A percentile compares a stretch with the other conserved stretches of the same genome.
Conservation (phyloP, 116 monocot genomes). For the Trichopus zeylanicus region DNA sequence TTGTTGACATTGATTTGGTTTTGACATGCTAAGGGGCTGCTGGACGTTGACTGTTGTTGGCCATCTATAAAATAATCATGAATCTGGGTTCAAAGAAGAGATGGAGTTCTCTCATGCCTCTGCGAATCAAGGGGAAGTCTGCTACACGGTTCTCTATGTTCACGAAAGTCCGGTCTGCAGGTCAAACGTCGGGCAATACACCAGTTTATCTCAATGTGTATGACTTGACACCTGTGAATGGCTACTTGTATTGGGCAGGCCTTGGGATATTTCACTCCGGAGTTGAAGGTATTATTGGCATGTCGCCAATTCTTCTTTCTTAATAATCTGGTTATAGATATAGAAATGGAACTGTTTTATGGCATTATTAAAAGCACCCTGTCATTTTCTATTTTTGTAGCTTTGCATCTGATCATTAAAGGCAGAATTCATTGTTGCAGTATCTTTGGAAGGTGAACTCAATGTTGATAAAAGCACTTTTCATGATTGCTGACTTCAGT, state of each 20-base stretch:
- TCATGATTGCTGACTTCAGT: too few species aligned
- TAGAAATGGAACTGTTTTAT: background rate
- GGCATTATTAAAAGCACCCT: too few species aligned
- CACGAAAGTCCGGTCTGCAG: conserved; percentile 26
- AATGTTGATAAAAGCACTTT: too few species aligned
- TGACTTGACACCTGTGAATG: conserved; percentile 45
- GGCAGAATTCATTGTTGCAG: too few species aligned
- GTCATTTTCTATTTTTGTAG: too few species aligned
- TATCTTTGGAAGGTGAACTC: too few species aligned
- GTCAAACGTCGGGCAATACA: conserved; percentile 20
- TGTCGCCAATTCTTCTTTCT: background rate
- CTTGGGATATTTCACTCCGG: conserved; percentile 52
- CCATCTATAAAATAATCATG: conserved; percentile 8
- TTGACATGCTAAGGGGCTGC: background rate
- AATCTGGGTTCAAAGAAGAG: conserved; percentile 24
- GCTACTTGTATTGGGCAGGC: conserved; percentile 45
- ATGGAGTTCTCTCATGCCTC: conserved; percentile 22
- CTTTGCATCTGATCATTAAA: too few species aligned
- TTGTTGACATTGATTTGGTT: background rate
- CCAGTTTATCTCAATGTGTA: conserved; percentile 52
- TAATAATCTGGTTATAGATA: background rate
- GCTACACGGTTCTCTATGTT: conserved; percentile 23
- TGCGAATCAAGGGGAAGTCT: conserved; percentile 17
- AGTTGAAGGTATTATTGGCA: conserved; percentile 26
- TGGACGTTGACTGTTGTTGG: background rate